Base-by-base conservation (phyloP, 1,284 basidiomycete species). In the Rugosomyces carneus region DNA sequence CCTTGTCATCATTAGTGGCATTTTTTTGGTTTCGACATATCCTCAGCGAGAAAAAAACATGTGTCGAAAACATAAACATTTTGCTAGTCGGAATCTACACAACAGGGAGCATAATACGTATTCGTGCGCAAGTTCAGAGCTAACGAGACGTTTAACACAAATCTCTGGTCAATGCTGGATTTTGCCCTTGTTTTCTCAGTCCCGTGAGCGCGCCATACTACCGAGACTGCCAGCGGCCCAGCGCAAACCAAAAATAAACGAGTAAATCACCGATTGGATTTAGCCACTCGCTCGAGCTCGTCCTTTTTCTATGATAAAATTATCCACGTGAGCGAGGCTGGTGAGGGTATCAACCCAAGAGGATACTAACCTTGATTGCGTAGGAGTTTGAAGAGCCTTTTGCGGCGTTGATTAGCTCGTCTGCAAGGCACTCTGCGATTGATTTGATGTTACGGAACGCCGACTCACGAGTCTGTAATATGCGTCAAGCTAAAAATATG, bases 301-400 rank as follows among this genome's bases (percentile, higher is more conserved):
- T 93, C 90, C 73, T 90, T 89, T 86, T 89, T 89, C 86, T 89
- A 60, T 57, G 44, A 9, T 40, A n/a, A 37, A 46, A 24, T 54
- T 47, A 45, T 44, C 39, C 18, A 13, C 5, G 11, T 7, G 24
- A 15, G 1, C n/a, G 16, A 37, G 15, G n/a, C 50, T 35, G 15
- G 36, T 11, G 18, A 19, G 16, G 19, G 32, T 29, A 34, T 4
- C 21, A 19, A 26, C 15, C 29, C 41, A 23, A 6, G 13, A 10
- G 42, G 40, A 7, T 16, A 34, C 74, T 40, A 40, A 86, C 88
- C 86, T 96, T 96, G 83, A 99, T 99, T 59, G 96, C 95, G 70
- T 97, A 99, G 53, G 95, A 98, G 89, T 99, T 99, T 64, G 94
- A 98, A 51, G 96, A 99, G 57, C 96, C 96, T 81, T 99, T 99